Evolutionary conservation across 805 yeast species (phyloP), one percentile per base, ranked within the genome.

Genomic region (Ogataea pini): DNA sequence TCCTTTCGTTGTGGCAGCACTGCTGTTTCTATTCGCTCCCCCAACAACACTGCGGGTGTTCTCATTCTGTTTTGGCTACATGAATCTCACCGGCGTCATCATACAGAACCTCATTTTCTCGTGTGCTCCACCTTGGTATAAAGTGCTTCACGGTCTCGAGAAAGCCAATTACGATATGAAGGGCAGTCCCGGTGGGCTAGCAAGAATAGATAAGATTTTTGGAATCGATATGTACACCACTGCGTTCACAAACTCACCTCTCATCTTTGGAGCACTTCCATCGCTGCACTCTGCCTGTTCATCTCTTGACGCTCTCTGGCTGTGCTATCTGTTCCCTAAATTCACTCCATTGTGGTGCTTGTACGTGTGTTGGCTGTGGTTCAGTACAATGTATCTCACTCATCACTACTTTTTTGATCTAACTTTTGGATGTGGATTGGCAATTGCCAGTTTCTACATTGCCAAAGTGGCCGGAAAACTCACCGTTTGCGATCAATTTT

Each of bases 61-160:
- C 68, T 96, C 89, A 2, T 88, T 90, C 71, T 89, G 97, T 3
- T 91, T 94, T 71, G 99, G 99, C 10, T 89, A 86, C 72, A 86
- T 90, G 92, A 94, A 92, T 68, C 68, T 91, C 55, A 65, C 82
- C 44, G 98, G 97, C 37, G 97, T 92, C 27, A 61, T 86, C 29
- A 79, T 80, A 47, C 98, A 94, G 70, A 77, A 89, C 56, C 47
- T 64, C 22, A 53, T 83, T 4, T 89, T 89, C 65, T 96, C 99
- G 5, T 88, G 94, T 42, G 97, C 98, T 46, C 96, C 99, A 12
- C 99, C 99, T 16, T 92, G 99, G 99, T 92, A 92, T 65, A 86
- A 88, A 60, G 81, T 81, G 50, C 67, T 84, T 42, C 85, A 92
- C 63, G 97, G 96, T 1, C 76, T 91, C 50, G 85, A 80, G 46